phyloP scores from a whole-genome alignment of 305 asterid species.

The Fraxinus xanthoxyloides region DNA sequence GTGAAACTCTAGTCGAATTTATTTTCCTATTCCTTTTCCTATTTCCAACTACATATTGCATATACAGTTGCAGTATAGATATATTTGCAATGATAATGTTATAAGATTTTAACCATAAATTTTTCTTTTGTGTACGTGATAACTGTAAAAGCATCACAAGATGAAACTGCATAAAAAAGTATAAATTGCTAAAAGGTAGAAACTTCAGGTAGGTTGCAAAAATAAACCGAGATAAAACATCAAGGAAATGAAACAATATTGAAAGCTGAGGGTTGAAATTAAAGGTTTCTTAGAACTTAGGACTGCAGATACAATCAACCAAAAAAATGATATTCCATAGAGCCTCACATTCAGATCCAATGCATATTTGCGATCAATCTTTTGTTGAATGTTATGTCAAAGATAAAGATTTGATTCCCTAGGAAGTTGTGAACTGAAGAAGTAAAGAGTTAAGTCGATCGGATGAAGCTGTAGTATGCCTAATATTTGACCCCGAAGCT shows the following conservation, averaged over 20 bases:
- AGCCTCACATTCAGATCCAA: not conserved
- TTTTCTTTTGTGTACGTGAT: not conserved
- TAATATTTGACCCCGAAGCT: not conserved
- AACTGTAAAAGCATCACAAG: not conserved
- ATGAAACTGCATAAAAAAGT: not conserved
- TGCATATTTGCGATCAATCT: not conserved
- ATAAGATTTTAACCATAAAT: not conserved
- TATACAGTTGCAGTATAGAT: conserved; percentile 31
- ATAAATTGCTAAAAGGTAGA: not conserved
- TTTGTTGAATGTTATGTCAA: not conserved
- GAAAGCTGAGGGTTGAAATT: too few species aligned
- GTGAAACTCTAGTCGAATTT: conserved; percentile 39
- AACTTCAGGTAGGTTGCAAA: not conserved
- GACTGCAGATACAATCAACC: not conserved
- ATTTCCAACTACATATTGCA: conserved; percentile 28
- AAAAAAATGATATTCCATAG: not conserved
- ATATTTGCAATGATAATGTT: conserved; percentile 32
- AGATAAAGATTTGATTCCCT: not conserved
- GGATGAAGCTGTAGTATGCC: not conserved
- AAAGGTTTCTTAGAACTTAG: not conserved
- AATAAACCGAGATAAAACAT: conserved; percentile 12
- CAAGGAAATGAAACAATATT: conserved; percentile 24
- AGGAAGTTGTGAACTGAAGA: not conserved
- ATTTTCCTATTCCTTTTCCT: conserved; percentile 13
- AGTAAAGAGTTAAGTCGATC: not conserved